Base-by-base conservation (phyloP, 495 filamentous ascomycete species). In the Penicillium ochrochloron region DNA sequence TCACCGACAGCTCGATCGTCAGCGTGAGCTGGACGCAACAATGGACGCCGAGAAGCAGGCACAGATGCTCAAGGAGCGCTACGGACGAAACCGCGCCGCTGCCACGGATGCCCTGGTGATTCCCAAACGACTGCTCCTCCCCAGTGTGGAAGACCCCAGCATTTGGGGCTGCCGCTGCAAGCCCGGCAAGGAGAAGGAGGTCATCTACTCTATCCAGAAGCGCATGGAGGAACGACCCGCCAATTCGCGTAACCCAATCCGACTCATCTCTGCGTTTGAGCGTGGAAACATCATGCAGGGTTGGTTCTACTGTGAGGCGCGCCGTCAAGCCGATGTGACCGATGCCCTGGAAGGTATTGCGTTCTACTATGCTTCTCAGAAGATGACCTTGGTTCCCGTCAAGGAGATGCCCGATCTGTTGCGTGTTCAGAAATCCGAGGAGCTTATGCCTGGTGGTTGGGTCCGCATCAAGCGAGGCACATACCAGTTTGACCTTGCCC, bases 381-480 rank as follows among this genome's bases (percentile, higher is more conserved):
- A 93, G 75, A 85, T 92, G 75, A 84, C 92, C 39, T 76, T 97
- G 37, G 91, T 98, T 48, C 92, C 94, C n/a, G 92, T 98, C 68
- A 94, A 94, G 75, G 96, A 99, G 76, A 96, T 97, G 89, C 94
- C 96, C 0, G 95, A 97, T 76, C 87, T 99, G 10, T 78, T 99
- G n/a, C 86, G 92, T 29, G 92, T 94, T 33, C 86, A 85, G 33
- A 97, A 96, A 79, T 92, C 88, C 0, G 90, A 93, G 56, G 88
- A 89, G n/a, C 81, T 99, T 33, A 84, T 92, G 60, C 91, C 91
- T 34, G 94, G 94, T 63, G 89, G 89, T 37, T 99, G 94, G 86
- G 94, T 98, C 52, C 92, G 96, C 56, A 86, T 97, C 63, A 90
- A 88, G 76, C 88, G 91, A 52, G 87, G 90, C 11, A 91, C 93